These are phyloP conservation scores for Mycena indigotica DNA, from an alignment of 768 basidiomycete species.

Conservation along the genomic window DNA sequence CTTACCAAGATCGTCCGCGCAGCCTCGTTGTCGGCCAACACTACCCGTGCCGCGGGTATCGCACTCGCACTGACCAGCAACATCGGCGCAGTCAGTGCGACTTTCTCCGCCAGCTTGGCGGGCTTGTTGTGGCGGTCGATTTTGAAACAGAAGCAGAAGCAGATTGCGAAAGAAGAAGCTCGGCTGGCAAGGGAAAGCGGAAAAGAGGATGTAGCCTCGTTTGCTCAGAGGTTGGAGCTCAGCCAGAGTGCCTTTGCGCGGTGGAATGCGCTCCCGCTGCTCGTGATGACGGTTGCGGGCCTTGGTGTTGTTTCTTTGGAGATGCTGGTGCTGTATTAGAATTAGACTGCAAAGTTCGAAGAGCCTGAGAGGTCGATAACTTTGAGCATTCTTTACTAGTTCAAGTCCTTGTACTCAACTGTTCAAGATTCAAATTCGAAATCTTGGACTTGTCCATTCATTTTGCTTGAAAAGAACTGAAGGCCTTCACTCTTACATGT, in stretches of 20 bases:
- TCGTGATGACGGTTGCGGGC: constrained; percentile 66
- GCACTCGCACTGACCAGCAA: constrained; percentile 86
- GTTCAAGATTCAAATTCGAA: too few relatives aligned
- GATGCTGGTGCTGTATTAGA: constrained; percentile 50
- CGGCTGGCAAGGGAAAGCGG: too few relatives aligned
- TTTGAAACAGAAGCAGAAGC: constrained; percentile 70
- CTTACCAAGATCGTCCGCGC: constrained; percentile 76
- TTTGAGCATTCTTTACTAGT: too few relatives aligned
- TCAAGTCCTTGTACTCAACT: too few relatives aligned
- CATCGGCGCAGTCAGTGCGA: constrained; percentile 87
- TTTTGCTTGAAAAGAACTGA: too few relatives aligned
- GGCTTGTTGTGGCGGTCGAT: constrained; percentile 85
- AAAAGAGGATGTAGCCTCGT: too few relatives aligned
- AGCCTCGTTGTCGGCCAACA: constrained; percentile 39
- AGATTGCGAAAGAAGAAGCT: too few relatives aligned
- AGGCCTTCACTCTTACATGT: too few relatives aligned
- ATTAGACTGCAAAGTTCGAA: not conserved
- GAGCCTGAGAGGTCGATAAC: too few relatives aligned
- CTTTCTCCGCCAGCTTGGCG: constrained; percentile 86
- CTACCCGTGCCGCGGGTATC: constrained; percentile 59
- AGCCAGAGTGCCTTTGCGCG: constrained; percentile 67
- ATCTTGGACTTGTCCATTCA: too few relatives aligned
- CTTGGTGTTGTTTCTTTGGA: constrained; percentile 75
- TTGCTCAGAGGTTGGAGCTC: too few relatives aligned
- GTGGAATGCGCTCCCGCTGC: constrained; percentile 70